phyloP scores from a whole-genome alignment of 495 filamentous ascomycete species.

The Filosporella fistucella region DNA sequence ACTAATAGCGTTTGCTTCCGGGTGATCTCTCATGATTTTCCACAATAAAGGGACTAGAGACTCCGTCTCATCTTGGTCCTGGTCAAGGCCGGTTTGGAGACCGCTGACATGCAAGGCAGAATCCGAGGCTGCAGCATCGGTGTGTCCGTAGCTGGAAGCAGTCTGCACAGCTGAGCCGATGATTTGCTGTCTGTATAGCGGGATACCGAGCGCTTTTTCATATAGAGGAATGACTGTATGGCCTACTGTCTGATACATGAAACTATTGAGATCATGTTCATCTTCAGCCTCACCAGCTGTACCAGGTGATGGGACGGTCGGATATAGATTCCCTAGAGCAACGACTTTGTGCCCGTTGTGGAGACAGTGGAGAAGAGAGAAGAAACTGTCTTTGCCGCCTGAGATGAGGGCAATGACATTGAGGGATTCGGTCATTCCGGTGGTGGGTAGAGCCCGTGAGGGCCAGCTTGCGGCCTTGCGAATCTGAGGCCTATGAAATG shows the following conservation, averaged over 20 bases:
- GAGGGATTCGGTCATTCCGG: conserved; percentile 36
- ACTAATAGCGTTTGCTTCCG: conserved; percentile 76
- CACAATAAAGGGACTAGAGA: conserved; percentile 69
- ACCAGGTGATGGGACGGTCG: conserved; percentile 26
- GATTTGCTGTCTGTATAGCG: conserved; percentile 45
- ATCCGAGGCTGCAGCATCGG: not conserved
- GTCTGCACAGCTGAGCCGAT: conserved; percentile 20
- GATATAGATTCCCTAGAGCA: conserved; percentile 85
- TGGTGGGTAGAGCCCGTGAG: not conserved
- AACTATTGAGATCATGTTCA: conserved; percentile 81
- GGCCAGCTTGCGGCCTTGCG: conserved; percentile 11
- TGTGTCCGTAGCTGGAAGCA: conserved; percentile 16
- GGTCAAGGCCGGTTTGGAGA: not conserved
- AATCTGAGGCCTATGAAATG: too few species aligned
- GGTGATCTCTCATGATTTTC: conserved; percentile 58
- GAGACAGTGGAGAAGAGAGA: conserved; percentile 84
- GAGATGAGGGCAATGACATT: conserved; percentile 92
- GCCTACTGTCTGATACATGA: conserved; percentile 99
- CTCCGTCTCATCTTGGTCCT: conserved; percentile 74
- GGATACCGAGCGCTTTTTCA: conserved; percentile 56
- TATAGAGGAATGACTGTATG: conserved; percentile 86
- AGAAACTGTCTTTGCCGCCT: conserved; percentile 95
- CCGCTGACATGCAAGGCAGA: not conserved
- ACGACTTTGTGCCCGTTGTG: conserved; percentile 81
- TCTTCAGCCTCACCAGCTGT: conserved; percentile 21